Base-by-base conservation (phyloP, 2,329 filamentous ascomycete species). In the Apiospora arundinis region DNA sequence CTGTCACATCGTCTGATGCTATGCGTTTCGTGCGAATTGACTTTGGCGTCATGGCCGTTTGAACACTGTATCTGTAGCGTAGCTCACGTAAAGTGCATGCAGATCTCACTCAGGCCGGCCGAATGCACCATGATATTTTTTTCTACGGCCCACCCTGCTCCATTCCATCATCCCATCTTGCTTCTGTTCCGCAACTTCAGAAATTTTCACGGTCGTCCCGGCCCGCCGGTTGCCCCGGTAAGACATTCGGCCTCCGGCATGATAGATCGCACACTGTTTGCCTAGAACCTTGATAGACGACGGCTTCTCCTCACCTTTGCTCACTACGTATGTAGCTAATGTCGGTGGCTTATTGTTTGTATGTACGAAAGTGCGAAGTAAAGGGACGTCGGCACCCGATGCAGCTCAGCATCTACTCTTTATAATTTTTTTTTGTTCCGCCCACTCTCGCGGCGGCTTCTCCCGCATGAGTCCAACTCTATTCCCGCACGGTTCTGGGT, bases 171-270 rank as follows among this genome's bases (percentile, higher is more conserved):
- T 63, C 56, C 56, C 56, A 63, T 63, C 56, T 63, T 63, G 56
- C 56, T 63, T 63, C 56, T 63, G 56, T 63, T 40, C 56, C 56
- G 56, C 56, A 40, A 40, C 56, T 63, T 63, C 56, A 63, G 56
- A 63, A 40, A 40, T 63, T 63, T 63, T 40, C 56, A 63, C 18
- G 56, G 56, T 63, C 56, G 56, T 63, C 21, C 56, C 56, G 56
- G 56, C 56, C 32, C 56, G 56, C 56, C 56, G 56, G 56, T 63
- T 63, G 56, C 56, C 56, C 56, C 56, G 56, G 56, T 63, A 63
- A 18, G 32, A 40, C 56, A 63, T 11, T 63, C 56, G 56, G 56
- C 32, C 56, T 63, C 56, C 56, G 56, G 56, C 56, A 63, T 63
- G 32, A 40, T 28, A 23, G 18, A 40, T 63, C n/a, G 52, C 56